These are phyloP conservation scores for Coemansia sp. DNA, from an alignment of 192 early-diverging fungal species.

Conservation along the genomic window DNA sequence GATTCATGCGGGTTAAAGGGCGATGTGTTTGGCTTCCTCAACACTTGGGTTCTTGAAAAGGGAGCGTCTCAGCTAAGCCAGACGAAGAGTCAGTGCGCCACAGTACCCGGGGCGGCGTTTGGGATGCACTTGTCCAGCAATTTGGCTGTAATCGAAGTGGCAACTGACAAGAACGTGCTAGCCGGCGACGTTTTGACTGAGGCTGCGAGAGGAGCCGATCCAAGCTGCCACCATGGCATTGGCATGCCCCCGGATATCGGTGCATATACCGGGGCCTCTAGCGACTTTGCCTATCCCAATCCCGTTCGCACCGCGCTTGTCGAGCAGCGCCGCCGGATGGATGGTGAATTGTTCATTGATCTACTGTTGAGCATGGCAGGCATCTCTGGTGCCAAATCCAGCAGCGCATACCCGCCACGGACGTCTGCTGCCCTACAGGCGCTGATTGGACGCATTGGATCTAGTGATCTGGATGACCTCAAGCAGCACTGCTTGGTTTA, in stretches of 20 bases:
- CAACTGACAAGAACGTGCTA: slow-evolving; percentile 13
- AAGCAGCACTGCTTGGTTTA: slow-evolving; percentile 47
- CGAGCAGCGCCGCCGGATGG: slow-evolving; percentile 40
- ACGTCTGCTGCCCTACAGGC: slow-evolving; percentile 12
- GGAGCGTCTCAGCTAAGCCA: not conserved
- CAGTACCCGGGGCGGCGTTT: slow-evolving; percentile 3
- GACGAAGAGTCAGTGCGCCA: slow-evolving; percentile 4
- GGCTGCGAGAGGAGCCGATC: not conserved
- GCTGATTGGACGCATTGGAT: slow-evolving; percentile 16
- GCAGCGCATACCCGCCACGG: slow-evolving; percentile 33
- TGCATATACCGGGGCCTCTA: slow-evolving; percentile 1
- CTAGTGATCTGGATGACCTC: slow-evolving; percentile 38
- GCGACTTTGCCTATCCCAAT: slow-evolving; percentile 24
- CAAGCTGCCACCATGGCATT: not conserved
- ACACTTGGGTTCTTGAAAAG: slow-evolving; percentile 23
- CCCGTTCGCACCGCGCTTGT: slow-evolving; percentile 17
- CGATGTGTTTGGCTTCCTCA: slow-evolving; percentile 10
- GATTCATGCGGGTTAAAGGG: not conserved
- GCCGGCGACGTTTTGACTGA: slow-evolving; percentile 19
- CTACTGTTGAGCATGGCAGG: slow-evolving; percentile 38
- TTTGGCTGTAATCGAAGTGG: slow-evolving; percentile 23
- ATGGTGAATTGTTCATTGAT: slow-evolving; percentile 48
- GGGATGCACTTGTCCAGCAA: slow-evolving; percentile 36
- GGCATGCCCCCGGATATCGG: slow-evolving; percentile 3
- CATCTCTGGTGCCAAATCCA: slow-evolving; percentile 1